Percentiles rank a stretch among this genome's conserved stretches.
These are phyloP conservation scores for Verruconis gallopava DNA, from an alignment of 2,329 filamentous ascomycete genomes.

Conservation along the genomic window DNA sequence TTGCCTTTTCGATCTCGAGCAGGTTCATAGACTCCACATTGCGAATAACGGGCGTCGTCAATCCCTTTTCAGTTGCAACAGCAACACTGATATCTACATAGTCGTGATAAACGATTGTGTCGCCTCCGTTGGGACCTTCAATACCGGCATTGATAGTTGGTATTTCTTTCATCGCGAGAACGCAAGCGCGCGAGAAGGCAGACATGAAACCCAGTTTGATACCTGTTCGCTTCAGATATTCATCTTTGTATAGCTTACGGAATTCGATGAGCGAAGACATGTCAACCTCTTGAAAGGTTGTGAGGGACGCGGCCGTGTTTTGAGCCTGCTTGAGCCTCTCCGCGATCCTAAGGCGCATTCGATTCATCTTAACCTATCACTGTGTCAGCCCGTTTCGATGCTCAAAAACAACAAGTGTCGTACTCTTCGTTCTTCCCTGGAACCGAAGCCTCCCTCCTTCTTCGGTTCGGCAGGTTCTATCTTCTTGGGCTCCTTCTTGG, in stretches of 20 bases:
- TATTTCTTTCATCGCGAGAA: constrained; percentile 89
- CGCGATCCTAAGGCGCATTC: constrained; percentile 93
- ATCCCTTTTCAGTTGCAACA: constrained; percentile 91
- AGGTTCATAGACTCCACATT: constrained; percentile 85
- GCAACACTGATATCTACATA: constrained; percentile 97
- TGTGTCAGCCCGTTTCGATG: constrained; percentile 3
- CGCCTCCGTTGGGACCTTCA: constrained; percentile 84
- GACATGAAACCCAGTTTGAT: constrained; percentile 99
- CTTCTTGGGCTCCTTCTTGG: constrained; percentile 22
- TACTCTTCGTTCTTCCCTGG: constrained; percentile 62
- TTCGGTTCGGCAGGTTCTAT: constrained; percentile 18
- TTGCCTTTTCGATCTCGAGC: constrained; percentile 76
- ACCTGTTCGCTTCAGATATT: constrained; percentile 86
- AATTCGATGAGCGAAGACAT: constrained; percentile 98
- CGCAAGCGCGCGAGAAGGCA: constrained; percentile 80
- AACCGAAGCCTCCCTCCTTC: constrained; percentile 20
- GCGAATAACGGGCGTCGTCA: constrained; percentile 91
- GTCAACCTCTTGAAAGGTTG: constrained; percentile 98
- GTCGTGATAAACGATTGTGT: constrained; percentile 96
- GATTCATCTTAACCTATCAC: constrained; percentile 95
- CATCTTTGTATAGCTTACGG: constrained; percentile 94
- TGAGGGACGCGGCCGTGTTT: constrained; percentile 92
- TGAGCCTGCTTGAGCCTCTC: constrained; percentile 98
- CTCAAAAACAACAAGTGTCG: constrained; percentile 19
- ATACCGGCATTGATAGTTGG: constrained; percentile 94